These are phyloP conservation scores for Aspergillus heteromorphus DNA, from an alignment of 495 filamentous ascomycete genomes.

Conservation along the genomic window DNA sequence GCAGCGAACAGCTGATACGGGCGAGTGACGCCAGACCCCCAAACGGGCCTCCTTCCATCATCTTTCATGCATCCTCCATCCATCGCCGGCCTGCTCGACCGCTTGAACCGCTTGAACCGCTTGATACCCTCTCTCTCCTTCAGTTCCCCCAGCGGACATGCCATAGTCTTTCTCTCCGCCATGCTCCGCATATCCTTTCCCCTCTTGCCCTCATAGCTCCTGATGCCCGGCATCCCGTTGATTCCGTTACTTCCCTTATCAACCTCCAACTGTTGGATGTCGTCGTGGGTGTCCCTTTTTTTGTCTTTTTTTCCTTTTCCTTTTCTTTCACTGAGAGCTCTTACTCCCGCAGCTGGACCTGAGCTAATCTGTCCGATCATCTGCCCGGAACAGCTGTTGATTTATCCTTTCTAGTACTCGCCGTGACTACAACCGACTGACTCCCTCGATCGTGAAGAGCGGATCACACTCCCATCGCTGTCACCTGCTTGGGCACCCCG, in stretches of 20 bases:
- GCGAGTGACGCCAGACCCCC: conserved; percentile 22
- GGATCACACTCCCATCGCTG: conserved; percentile 3
- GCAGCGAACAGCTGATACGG: conserved; percentile 20
- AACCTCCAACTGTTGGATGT: conserved; percentile 1
- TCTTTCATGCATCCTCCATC: conserved; percentile 12
- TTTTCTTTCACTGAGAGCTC: background rate
- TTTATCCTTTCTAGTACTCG: background rate
- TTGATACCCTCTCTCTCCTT: background rate
- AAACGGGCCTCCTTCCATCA: conserved; percentile 3
- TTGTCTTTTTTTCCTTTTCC: conserved; percentile 6
- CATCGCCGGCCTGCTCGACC: conserved; percentile 4
- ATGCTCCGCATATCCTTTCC: conserved; percentile 5
- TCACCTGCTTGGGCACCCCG: conserved; percentile 8
- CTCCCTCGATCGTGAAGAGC: conserved; percentile 5
- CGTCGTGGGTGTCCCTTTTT: conserved; percentile 2
- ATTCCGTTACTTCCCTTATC: conserved; percentile 12
- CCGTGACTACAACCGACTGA: background rate
- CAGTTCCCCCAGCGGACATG: background rate
- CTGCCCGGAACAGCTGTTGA: conserved; percentile 1
- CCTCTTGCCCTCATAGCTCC: conserved; percentile 13
- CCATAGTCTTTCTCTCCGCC: conserved; percentile 6
- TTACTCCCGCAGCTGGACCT: background rate
- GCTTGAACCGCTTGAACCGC: too few species aligned
- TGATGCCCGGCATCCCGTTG: background rate
- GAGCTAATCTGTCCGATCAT: conserved; percentile 7